A percentile compares a stretch with the other conserved stretches of the same genome.
phyloP scores from a whole-genome alignment of 306 rosid species.

The Pterocarpus macrocarpus region DNA sequence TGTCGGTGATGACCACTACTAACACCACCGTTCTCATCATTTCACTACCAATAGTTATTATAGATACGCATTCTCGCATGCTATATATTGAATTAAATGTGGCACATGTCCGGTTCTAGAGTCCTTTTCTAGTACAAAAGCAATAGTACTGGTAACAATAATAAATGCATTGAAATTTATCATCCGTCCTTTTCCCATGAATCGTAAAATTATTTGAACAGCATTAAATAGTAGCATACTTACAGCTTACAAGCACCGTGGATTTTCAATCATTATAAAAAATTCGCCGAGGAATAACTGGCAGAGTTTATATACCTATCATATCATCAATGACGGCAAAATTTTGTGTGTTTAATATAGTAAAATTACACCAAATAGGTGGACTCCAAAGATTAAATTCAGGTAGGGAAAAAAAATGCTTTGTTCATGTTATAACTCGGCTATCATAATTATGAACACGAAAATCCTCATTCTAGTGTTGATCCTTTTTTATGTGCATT shows the following conservation, averaged over 20 bases:
- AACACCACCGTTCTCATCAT: neutral
- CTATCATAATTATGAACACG: constrained; percentile 5
- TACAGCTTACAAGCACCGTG: constrained; percentile 12
- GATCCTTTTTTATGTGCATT: neutral
- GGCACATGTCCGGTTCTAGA: neutral
- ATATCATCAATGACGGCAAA: constrained; percentile 18
- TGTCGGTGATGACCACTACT: neutral
- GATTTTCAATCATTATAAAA: neutral
- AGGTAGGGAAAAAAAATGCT: neutral
- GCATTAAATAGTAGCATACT: neutral
- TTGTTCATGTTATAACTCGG: constrained; percentile 1
- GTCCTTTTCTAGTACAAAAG: neutral
- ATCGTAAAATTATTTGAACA: neutral
- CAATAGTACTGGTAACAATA: too few species aligned
- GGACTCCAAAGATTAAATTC: neutral
- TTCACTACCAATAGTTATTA: neutral
- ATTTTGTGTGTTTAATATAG: neutral
- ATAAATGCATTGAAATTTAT: neutral
- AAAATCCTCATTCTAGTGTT: neutral
- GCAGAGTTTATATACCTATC: constrained; percentile 22
- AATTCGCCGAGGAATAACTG: constrained; percentile 7
- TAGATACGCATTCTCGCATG: neutral
- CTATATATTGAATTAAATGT: neutral
- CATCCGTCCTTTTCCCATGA: neutral
- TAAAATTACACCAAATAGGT: constrained; percentile 24